Evolutionary conservation across 805 yeast species (phyloP), one percentile per base, ranked within the genome.

Genomic region (Saccharomyces paradoxus): DNA sequence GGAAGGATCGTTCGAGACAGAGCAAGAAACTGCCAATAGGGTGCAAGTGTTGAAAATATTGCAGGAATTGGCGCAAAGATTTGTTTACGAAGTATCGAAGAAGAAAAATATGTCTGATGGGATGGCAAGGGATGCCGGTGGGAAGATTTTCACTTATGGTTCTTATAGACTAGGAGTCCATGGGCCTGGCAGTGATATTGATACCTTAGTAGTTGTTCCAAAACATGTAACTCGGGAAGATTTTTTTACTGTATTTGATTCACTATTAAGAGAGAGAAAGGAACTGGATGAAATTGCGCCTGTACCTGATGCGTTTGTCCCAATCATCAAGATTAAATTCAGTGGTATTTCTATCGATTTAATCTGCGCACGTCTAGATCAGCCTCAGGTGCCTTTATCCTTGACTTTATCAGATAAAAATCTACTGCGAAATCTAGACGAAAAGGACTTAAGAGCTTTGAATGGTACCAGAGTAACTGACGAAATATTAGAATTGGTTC

Each of bases 381-480:
- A 92, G 5, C 85, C 97, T 1, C 88, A 88, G 63, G 86, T 94
- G 0, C 96, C 97, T 1, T 63, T 74, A 44, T 81, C 82, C 57
- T 70, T 94, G 64, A 83, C 89, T 0, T 75, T 94, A 49, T 83
- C 86, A 49, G 96, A 92, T 69, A 94, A 92, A 65, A 89, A 89
- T 63, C 71, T 94, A 53, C 75, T 94, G 53, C 79, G 86, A 68
- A 94, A 94, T 66, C 74, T 94, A 21, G 98, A 94, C 67, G 99
- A 94, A 61, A 85, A 82, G 64, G 98, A 94, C 67, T 72, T 91
- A 60, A 80, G 98, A 64, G 84, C 97, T 0, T 72, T 94, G 54
- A 94, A 94, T 67, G 99, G 99, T 66, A 94, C 99, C 1, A 81
- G 99, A 67, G 99, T 94, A 6, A 94, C 98, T 0, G 99, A 94